phyloP scores from a whole-genome alignment of 176 grass and related monocot genomes.

The Avena sativa region DNA sequence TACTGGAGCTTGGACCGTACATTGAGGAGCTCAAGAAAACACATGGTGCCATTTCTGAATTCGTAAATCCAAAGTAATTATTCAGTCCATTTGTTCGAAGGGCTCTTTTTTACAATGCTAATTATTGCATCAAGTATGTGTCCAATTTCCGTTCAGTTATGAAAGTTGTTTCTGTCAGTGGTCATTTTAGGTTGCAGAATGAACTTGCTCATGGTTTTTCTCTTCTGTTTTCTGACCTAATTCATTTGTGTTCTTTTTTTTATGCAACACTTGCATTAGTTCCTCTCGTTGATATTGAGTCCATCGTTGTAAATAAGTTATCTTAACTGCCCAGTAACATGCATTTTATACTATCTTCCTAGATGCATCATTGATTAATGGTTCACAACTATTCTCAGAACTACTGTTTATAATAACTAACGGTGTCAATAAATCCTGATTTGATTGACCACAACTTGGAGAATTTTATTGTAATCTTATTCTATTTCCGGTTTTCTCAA shows the following conservation, averaged over 20 bases:
- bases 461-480: not conserved
- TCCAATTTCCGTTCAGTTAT: not conserved
- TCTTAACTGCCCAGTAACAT: not conserved
- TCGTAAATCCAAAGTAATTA: conserved; percentile 98
- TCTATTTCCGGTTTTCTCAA: conserved; percentile 29
- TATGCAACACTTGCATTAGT: not conserved
- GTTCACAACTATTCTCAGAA: not conserved
- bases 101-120: not conserved
- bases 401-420: not conserved
- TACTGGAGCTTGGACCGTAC: conserved; percentile 89
- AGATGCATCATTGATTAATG: not conserved
- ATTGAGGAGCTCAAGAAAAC: conserved; percentile 94
- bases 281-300: not conserved
- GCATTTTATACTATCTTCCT: not conserved
- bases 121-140: not conserved
- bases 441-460: not conserved
- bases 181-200: not conserved
- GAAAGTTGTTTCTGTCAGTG: conserved; percentile 10
- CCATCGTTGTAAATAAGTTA: not conserved
- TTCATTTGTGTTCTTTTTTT: conserved; percentile 28
- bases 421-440: not conserved
- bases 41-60: conserved; percentile 85
- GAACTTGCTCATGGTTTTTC: not conserved
- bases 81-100: conserved; percentile 1
- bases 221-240: conserved; percentile 2